Evolutionary conservation across 352 stramenopile genomes (phyloP).

Genomic region (Phytophthora pisi): DNA sequence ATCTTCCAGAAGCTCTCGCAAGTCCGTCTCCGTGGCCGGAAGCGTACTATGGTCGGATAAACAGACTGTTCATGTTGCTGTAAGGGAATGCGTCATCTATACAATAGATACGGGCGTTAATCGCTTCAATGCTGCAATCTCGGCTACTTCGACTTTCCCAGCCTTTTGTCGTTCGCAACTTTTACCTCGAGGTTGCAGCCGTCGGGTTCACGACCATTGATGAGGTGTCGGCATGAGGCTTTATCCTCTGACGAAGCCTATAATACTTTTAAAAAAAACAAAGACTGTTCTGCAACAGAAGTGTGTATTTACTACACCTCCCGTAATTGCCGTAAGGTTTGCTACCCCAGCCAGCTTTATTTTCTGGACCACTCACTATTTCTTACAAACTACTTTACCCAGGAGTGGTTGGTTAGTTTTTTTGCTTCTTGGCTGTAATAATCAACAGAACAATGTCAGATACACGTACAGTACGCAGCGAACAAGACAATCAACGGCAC

Average conservation of each 20-base stretch:
- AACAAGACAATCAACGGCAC: conserved; percentile 14
- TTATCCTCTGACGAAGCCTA: neutral
- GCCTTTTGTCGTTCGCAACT: neutral
- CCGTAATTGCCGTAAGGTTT: conserved; percentile 1
- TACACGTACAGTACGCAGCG: neutral
- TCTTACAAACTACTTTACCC: conserved; percentile 30
- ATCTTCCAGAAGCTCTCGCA: conserved; percentile 89
- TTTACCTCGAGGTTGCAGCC: neutral
- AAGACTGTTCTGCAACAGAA: conserved; percentile 9
- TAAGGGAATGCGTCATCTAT: neutral
- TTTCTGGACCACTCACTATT: conserved; percentile 13
- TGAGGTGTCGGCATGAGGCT: neutral
- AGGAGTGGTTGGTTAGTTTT: conserved; percentile 43
- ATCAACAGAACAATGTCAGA: conserved; percentile 9
- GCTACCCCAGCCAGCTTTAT: neutral
- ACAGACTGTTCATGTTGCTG: neutral
- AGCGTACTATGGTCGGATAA: conserved; percentile 92
- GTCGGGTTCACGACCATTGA: neutral
- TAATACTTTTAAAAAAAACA: neutral
- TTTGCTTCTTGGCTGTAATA: conserved; percentile 68
- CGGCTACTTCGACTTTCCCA: neutral
- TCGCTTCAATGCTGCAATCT: neutral
- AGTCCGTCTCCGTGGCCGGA: conserved; percentile 88
- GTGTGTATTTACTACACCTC: neutral
- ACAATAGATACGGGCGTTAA: neutral